Percentiles rank a stretch among this genome's conserved stretches.
These are phyloP conservation scores for Monosporozyma solicola DNA, from an alignment of 805 yeast genomes.

Conservation along the genomic window DNA sequence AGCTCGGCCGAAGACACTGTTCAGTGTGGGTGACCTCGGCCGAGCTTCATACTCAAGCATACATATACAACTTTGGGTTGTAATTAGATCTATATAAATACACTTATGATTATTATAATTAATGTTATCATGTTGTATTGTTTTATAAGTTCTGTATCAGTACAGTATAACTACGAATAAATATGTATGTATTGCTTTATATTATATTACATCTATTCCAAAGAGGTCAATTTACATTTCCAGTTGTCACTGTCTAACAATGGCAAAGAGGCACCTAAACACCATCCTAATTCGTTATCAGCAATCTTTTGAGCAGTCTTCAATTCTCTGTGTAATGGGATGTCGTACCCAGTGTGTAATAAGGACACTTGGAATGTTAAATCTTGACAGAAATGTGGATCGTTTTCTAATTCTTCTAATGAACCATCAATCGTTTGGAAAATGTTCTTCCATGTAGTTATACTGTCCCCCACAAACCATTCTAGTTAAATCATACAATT, in stretches of 20 bases:
- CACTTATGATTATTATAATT: too few relatives aligned
- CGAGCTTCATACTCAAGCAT: too few relatives aligned
- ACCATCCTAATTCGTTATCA: conserved; percentile 94
- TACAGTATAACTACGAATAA: not conserved
- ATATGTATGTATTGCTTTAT: not conserved
- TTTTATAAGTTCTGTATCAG: not conserved
- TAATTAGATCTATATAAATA: too few relatives aligned
- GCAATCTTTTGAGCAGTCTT: conserved; percentile 86
- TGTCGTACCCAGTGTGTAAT: conserved; percentile 93
- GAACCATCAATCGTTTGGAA: conserved; percentile 61
- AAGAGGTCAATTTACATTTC: conserved; percentile 41
- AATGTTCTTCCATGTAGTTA: conserved; percentile 58
- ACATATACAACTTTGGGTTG: too few relatives aligned
- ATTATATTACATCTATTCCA: not conserved
- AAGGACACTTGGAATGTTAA: conserved; percentile 82
- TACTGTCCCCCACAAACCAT: conserved; percentile 86
- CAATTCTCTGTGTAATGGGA: conserved; percentile 81
- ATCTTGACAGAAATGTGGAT: conserved; percentile 94
- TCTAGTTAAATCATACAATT: conserved; percentile 70
- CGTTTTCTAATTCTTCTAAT: conserved; percentile 53
- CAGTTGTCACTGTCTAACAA: conserved; percentile 65
- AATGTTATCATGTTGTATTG: too few relatives aligned
- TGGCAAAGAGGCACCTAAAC: conserved; percentile 95
- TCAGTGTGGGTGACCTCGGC: too few relatives aligned
- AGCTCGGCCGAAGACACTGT: too few relatives aligned